phyloP scores from a whole-genome alignment of 768 basidiomycete species.

The Crassisporium funariophilum region DNA sequence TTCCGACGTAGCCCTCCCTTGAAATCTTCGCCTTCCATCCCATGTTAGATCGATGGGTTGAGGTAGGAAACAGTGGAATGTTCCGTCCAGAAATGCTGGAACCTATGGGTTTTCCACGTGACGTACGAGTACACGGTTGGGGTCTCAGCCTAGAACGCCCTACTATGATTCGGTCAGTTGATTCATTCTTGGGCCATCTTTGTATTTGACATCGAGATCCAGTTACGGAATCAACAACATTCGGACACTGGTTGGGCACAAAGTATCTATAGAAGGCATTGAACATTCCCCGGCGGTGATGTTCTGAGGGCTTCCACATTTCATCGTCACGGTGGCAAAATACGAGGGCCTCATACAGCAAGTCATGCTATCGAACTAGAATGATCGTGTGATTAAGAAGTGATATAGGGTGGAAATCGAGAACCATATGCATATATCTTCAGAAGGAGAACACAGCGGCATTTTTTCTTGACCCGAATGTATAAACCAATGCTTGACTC shows the following conservation, averaged over 20 bases:
- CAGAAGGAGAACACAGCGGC: constrained; percentile 86
- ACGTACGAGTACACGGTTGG: constrained; percentile 97
- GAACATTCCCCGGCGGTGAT: constrained; percentile 90
- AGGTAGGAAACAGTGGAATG: constrained; percentile 99
- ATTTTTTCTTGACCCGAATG: constrained; percentile 81
- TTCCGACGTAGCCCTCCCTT: constrained; percentile 71
- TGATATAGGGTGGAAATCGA: background rate
- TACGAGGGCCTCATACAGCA: too few species aligned
- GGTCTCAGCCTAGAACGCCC: constrained; percentile 93
- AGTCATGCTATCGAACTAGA: too few species aligned
- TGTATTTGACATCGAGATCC: constrained; percentile 5
- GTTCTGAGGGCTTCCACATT: constrained; percentile 54
- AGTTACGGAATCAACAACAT: constrained; percentile 99
- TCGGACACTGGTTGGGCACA: constrained; percentile 94
- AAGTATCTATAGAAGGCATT: constrained; percentile 87
- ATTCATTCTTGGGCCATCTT: background rate
- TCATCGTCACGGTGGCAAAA: too few species aligned
- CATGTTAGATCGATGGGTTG: constrained; percentile 91
- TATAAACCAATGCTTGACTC: constrained; percentile 85
- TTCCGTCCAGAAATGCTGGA: constrained; percentile 99
- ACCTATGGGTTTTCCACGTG: constrained; percentile 97
- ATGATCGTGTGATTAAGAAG: too few species aligned
- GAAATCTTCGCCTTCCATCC: constrained; percentile 99
- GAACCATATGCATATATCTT: constrained; percentile 10
- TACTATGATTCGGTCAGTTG: constrained; percentile 92